Conservation (phyloP, 768 basidiomycete species). For the Polyporus arcularius region DNA sequence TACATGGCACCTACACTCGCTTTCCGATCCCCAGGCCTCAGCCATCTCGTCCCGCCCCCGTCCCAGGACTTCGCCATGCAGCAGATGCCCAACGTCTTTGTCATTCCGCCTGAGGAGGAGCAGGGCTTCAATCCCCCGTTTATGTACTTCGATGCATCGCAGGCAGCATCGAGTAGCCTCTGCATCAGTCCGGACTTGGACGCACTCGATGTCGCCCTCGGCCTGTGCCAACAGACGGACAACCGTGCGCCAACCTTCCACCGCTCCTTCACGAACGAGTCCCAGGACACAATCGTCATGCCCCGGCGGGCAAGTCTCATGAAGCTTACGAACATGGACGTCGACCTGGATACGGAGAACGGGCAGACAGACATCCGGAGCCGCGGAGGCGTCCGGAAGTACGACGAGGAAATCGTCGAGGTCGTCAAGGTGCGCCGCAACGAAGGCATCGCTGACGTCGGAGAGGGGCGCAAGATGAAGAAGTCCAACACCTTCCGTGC, state of each 20-base stretch:
- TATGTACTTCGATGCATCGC: constrained; percentile 34
- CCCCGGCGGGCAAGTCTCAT: constrained; percentile 26
- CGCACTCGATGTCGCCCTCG: constrained; percentile 29
- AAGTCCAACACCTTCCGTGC: constrained; percentile 36
- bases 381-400: constrained; percentile 17
- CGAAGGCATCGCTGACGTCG: constrained; percentile 30
- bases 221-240: constrained; percentile 31
- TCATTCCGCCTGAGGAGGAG: constrained; percentile 41
- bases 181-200: constrained; percentile 33
- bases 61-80: constrained; percentile 29
- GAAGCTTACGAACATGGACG: constrained; percentile 9
- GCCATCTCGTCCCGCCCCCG: constrained; percentile 27
- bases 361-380: constrained; percentile 16
- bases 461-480: constrained; percentile 25
- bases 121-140: constrained; percentile 35
- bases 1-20: constrained; percentile 31
- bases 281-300: constrained; percentile 31
- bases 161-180: constrained; percentile 21
- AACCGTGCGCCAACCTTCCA: constrained; percentile 33
- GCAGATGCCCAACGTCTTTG: constrained; percentile 34
- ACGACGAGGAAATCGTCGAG: constrained; percentile 37
- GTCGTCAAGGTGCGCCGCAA: constrained; percentile 36
- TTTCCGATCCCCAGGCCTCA: constrained; percentile 18
- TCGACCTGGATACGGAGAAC: constrained; percentile 3
- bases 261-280: constrained; percentile 24